These are phyloP conservation scores for Solanum hybrid DNA, from an alignment of 305 asterid species.

Conservation along the genomic window DNA sequence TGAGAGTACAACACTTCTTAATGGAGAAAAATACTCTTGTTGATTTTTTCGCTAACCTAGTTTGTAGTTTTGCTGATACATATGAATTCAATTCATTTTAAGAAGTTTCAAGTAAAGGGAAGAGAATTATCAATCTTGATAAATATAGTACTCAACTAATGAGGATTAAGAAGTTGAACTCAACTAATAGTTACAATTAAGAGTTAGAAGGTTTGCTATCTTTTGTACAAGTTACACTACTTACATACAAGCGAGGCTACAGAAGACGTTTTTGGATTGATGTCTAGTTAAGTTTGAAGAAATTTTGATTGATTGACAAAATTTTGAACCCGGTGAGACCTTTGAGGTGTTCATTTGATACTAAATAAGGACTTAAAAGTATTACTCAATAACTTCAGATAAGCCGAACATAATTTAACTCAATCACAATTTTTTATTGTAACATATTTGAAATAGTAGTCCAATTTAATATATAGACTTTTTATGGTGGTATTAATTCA, in stretches of 20 bases:
- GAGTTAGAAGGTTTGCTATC: background rate
- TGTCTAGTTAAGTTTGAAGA: background rate
- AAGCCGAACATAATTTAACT: background rate
- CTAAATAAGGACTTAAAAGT: background rate
- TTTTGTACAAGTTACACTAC: background rate
- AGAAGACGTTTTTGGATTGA: background rate
- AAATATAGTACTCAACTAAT: background rate
- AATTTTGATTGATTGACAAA: background rate
- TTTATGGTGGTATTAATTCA: background rate
- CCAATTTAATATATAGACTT: background rate
- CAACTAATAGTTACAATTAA: background rate
- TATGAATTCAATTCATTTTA: background rate
- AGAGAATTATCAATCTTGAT: background rate
- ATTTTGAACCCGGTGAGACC: background rate
- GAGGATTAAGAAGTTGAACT: background rate
- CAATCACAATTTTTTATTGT: background rate
- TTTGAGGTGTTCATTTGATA: background rate
- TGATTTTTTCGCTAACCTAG: background rate
- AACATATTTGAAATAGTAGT: background rate
- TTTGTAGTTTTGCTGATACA: background rate
- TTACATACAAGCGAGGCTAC: background rate
- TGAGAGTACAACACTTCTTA: background rate
- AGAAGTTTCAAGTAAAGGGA: background rate
- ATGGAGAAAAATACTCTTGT: background rate
- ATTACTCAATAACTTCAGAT: background rate